A percentile compares a stretch with the other conserved stretches of the same genome.
Evolutionary conservation across 139 green algal species (phyloP).

Genomic region (Desmodesmus armatus): DNA sequence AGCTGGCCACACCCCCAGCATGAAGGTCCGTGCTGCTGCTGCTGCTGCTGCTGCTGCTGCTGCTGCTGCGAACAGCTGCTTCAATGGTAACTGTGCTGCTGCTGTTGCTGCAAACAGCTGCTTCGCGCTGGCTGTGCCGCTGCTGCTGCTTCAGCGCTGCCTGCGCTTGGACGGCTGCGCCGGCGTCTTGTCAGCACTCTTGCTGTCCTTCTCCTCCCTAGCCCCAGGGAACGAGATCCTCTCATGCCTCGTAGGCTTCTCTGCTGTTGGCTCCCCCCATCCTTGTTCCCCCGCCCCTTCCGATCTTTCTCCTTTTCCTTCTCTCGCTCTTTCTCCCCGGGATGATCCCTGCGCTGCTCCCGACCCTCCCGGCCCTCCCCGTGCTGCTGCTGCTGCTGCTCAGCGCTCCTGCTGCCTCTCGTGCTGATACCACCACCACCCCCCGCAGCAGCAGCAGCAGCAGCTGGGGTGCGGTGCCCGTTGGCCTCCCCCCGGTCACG

Average conservation of each 20-base stretch:
- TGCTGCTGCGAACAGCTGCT: neutral
- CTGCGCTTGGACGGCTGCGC: no score
- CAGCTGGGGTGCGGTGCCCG: no score
- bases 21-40: neutral
- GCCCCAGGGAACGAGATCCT: neutral
- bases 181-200: neutral
- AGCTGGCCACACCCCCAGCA: neutral
- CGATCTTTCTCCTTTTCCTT: neutral
- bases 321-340: neutral
- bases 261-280: neutral
- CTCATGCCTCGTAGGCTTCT: neutral
- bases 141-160: no score
- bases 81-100: neutral
- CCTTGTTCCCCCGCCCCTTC: neutral
- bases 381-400: neutral
- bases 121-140: neutral
- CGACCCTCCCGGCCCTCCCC: neutral
- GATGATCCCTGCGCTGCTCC: neutral
- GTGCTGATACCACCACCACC: no score
- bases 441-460: no score
- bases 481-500: no score
- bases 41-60: slow-evolving; percentile 3
- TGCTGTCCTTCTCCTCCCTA: neutral
- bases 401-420: no score
- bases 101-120: neutral